These are phyloP conservation scores for Bipolaris zeicola DNA, from an alignment of 2,329 filamentous ascomycete genomes.

Conservation along the genomic window DNA sequence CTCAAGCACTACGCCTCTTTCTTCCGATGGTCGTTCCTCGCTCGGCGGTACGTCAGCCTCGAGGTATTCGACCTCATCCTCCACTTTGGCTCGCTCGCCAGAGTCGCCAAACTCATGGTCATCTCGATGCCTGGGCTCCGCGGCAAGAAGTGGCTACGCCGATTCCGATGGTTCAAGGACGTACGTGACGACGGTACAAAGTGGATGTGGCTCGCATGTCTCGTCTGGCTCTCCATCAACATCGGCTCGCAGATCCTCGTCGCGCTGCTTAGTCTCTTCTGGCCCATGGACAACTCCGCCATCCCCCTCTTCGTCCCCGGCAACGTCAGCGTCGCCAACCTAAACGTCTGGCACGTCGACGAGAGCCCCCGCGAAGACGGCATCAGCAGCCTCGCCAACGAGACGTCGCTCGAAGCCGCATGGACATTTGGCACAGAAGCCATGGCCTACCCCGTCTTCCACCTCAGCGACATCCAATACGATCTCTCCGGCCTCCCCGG, in stretches of 20 bases:
- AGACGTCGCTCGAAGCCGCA: slow-evolving; percentile 29
- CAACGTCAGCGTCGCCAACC: slow-evolving; percentile 34
- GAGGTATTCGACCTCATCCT: slow-evolving; percentile 46
- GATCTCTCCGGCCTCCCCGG: slow-evolving; percentile 32
- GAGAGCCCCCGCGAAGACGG: neutral
- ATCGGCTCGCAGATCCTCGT: slow-evolving; percentile 44
- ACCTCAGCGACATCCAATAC: slow-evolving; percentile 15
- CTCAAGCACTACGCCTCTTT: slow-evolving; percentile 42
- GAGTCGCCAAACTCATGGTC: slow-evolving; percentile 43
- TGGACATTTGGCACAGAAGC: slow-evolving; percentile 41
- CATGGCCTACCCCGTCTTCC: slow-evolving; percentile 27
- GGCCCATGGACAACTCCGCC: slow-evolving; percentile 40
- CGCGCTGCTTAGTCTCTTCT: slow-evolving; percentile 42
- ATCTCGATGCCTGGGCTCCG: slow-evolving; percentile 40
- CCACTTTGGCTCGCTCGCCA: slow-evolving; percentile 37
- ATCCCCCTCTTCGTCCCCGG: slow-evolving; percentile 36
- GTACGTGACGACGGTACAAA: slow-evolving; percentile 38
- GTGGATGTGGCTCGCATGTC: slow-evolving; percentile 43
- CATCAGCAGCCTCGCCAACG: slow-evolving; percentile 8
- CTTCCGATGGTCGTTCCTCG: slow-evolving; percentile 44
- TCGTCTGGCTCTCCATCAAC: slow-evolving; percentile 42
- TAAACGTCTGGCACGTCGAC: slow-evolving; percentile 30
- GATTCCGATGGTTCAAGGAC: slow-evolving; percentile 38
- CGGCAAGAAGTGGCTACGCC: slow-evolving; percentile 29
- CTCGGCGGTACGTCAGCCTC: slow-evolving; percentile 38